phyloP scores from a whole-genome alignment of 2,329 filamentous ascomycete genomes.

The Calonectria pseudoreteaudii region DNA sequence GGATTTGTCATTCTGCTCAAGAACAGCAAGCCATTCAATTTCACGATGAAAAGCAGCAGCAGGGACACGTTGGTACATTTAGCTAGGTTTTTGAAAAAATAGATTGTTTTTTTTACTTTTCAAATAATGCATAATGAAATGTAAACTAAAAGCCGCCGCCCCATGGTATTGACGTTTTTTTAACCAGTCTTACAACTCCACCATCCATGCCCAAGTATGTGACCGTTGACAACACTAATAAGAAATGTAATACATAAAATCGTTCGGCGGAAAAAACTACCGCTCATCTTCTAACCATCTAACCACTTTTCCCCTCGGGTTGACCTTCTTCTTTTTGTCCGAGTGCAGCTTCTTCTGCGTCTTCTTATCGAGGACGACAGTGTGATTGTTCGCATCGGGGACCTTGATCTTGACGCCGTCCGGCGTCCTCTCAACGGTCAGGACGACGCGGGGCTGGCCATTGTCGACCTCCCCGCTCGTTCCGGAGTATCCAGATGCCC shows the following conservation, averaged over 20 bases:
- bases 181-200: not conserved
- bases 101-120: too few relatives aligned
- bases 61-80: not conserved
- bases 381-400: constrained; percentile 10
- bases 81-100: not conserved
- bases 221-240: not conserved
- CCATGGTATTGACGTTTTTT: not conserved
- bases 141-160: not conserved
- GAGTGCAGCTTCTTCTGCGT: constrained; percentile 21
- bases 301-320: constrained; percentile 33
- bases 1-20: not conserved
- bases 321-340: constrained; percentile 36
- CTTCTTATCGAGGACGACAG: constrained; percentile 32
- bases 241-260: not conserved
- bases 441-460: not conserved
- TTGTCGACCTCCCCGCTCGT: not conserved
- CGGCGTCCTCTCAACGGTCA: not conserved
- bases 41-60: not conserved
- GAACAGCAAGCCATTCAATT: not conserved
- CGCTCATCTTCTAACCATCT: constrained; percentile 35
- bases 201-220: not conserved
- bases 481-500: not conserved
- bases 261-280: not conserved
- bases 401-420: constrained; percentile 22
- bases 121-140: not conserved